Evolutionary conservation across 2,329 filamentous ascomycete species (phyloP).

Genomic region (Spiromastix sp.): DNA sequence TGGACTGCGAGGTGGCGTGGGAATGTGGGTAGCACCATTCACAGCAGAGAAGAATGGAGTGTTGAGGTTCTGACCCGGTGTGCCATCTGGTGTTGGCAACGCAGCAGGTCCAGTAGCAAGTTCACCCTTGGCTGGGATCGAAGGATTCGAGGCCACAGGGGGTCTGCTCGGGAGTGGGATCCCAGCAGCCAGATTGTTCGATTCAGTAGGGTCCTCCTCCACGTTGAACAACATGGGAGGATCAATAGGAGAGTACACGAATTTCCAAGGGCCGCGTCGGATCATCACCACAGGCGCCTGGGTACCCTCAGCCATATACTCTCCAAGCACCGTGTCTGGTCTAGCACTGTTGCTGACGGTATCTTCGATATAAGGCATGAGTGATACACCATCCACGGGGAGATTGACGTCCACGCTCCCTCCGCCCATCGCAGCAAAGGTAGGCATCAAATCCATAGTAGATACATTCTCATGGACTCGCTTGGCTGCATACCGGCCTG

Average conservation of each 20-base stretch:
- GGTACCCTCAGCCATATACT: slow-evolving; percentile 92
- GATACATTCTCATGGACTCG: slow-evolving; percentile 77
- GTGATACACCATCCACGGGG: slow-evolving; percentile 76
- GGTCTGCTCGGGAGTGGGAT: slow-evolving; percentile 28
- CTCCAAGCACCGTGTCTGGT: slow-evolving; percentile 81
- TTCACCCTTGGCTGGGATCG: slow-evolving; percentile 20
- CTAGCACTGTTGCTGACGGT: slow-evolving; percentile 31
- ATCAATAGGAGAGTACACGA: slow-evolving; percentile 74
- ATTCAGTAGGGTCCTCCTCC: slow-evolving; percentile 60
- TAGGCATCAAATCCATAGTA: slow-evolving; percentile 82
- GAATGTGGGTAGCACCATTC: slow-evolving; percentile 10
- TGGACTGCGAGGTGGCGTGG: slow-evolving; percentile 29
- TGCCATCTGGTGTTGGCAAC: slow-evolving; percentile 21
- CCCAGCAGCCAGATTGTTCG: slow-evolving; percentile 53
- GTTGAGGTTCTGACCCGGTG: slow-evolving; percentile 14
- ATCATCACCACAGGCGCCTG: slow-evolving; percentile 91
- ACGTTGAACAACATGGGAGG: slow-evolving; percentile 79
- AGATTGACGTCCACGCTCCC: slow-evolving; percentile 57
- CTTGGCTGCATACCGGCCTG: slow-evolving; percentile 62
- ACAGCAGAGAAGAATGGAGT: slow-evolving; percentile 19
- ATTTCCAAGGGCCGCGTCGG: slow-evolving; percentile 80
- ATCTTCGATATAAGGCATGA: slow-evolving; percentile 63
- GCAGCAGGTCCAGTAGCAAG: slow-evolving; percentile 19
- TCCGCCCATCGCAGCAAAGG: slow-evolving; percentile 72
- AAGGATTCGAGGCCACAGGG: slow-evolving; percentile 25